Conservation (phyloP, 2,329 filamentous ascomycete genomes). For the Geosmithia morbida region DNA sequence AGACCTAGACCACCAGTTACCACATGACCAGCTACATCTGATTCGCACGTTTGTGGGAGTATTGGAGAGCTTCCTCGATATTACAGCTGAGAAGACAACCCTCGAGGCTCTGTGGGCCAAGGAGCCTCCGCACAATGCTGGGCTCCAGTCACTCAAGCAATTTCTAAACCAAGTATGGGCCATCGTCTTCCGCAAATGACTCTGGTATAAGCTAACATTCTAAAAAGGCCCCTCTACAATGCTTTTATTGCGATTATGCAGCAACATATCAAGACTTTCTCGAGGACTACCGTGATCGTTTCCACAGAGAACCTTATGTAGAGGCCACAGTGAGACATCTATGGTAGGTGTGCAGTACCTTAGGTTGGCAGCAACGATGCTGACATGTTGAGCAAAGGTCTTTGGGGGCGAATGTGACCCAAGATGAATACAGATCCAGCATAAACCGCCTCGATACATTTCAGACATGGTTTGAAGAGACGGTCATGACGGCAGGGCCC, state of each 20-base stretch:
- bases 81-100: slow-evolving; percentile 7
- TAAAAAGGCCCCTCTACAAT: slow-evolving; percentile 13
- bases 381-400: slow-evolving; percentile 6
- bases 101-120: slow-evolving; percentile 8
- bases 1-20: slow-evolving; percentile 7
- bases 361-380: neutral
- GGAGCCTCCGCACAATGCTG: slow-evolving; percentile 8
- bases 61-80: slow-evolving; percentile 9
- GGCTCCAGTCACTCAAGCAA: slow-evolving; percentile 8
- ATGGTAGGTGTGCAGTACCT: slow-evolving; percentile 10
- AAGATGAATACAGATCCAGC: slow-evolving; percentile 9
- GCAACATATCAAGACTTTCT: slow-evolving; percentile 14
- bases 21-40: slow-evolving; percentile 4
- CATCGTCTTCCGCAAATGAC: neutral
- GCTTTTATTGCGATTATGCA: slow-evolving; percentile 18
- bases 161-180: slow-evolving; percentile 15
- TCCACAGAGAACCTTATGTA: slow-evolving; percentile 10
- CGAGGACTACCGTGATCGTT: slow-evolving; percentile 9
- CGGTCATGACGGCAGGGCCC: slow-evolving; percentile 8
- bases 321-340: slow-evolving; percentile 13
- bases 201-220: slow-evolving; percentile 2
- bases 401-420: slow-evolving; percentile 9
- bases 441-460: slow-evolving; percentile 12
- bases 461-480: slow-evolving; percentile 15
- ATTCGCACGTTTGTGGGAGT: slow-evolving; percentile 9